Conservation (phyloP, 1,284 basidiomycete genomes). For the Rhodotorula mucilaginosa region DNA sequence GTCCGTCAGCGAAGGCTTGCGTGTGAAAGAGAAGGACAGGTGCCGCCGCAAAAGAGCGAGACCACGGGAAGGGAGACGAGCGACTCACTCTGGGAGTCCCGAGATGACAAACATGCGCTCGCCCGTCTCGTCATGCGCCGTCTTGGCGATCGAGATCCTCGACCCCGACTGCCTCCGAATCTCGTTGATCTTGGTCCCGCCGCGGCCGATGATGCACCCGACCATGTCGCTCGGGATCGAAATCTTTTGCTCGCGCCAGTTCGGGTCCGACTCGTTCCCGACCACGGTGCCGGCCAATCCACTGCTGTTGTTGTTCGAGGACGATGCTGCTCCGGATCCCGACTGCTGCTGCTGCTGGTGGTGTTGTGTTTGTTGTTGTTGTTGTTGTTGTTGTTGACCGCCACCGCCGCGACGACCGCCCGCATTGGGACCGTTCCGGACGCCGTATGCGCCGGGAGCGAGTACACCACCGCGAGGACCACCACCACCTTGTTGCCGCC, state of each 20-base stretch:
- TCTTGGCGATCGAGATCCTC: conserved; percentile 97
- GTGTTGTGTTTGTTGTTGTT: not conserved
- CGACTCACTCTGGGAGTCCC: conserved; percentile 71
- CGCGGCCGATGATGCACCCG: conserved; percentile 67
- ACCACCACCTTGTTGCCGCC: conserved; percentile 1
- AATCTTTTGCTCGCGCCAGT: conserved; percentile 96
- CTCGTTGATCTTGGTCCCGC: conserved; percentile 97
- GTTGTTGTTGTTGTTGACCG: not conserved
- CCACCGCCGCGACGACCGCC: not conserved
- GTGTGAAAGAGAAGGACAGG: not conserved
- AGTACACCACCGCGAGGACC: not conserved
- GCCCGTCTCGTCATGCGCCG: conserved; percentile 95
- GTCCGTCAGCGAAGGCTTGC: too few relatives aligned
- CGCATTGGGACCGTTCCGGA: conserved; percentile 1
- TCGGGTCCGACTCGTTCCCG: conserved; percentile 55
- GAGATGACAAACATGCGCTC: conserved; percentile 99
- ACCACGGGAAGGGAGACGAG: conserved; percentile 22
- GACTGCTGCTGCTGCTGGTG: not conserved
- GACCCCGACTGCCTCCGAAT: conserved; percentile 94
- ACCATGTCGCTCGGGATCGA: conserved; percentile 99
- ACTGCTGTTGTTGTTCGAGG: not conserved
- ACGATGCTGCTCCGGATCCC: not conserved
- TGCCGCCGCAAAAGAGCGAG: too few relatives aligned
- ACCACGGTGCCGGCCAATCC: conserved; percentile 52
- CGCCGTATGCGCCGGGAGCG: not conserved